These are phyloP conservation scores for Kodamaea sp. DNA, from an alignment of 1,139 yeast genomes.

Conservation along the genomic window DNA sequence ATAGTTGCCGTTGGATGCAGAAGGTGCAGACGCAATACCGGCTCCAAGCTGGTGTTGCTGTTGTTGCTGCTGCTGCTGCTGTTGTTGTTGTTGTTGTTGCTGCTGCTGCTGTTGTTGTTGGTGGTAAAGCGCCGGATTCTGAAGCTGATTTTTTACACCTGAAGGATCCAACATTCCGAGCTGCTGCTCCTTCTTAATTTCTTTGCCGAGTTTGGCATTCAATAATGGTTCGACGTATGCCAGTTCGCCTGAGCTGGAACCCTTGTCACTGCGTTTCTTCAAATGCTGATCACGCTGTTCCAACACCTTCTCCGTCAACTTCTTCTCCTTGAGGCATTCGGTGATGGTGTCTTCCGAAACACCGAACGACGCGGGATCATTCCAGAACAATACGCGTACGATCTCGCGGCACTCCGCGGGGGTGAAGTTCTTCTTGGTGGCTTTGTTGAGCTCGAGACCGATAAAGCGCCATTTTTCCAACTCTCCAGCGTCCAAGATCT, in stretches of 20 bases:
- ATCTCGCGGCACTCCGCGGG: slow-evolving; percentile 58
- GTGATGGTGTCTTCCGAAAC: slow-evolving; percentile 46
- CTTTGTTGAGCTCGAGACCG: slow-evolving; percentile 59
- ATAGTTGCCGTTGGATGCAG: slow-evolving; percentile 7
- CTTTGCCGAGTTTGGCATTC: slow-evolving; percentile 10
- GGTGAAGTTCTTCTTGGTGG: slow-evolving; percentile 56
- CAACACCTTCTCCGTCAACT: slow-evolving; percentile 37
- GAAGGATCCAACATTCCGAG: neutral
- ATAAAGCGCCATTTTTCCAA: slow-evolving; percentile 69
- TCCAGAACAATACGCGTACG: slow-evolving; percentile 53
- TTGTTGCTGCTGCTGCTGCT: slow-evolving; percentile 3
- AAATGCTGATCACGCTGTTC: slow-evolving; percentile 27
- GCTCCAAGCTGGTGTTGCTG: slow-evolving; percentile 1
- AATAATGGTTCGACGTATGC: slow-evolving; percentile 16
- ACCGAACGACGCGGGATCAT: slow-evolving; percentile 60
- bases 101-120: slow-evolving; percentile 6
- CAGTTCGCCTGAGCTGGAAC: slow-evolving; percentile 11
- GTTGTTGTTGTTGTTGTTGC: slow-evolving; percentile 9
- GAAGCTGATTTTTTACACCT: neutral
- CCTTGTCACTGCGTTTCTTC: slow-evolving; percentile 13
- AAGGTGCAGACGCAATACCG: slow-evolving; percentile 3
- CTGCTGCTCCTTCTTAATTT: slow-evolving; percentile 9
- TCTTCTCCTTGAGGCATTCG: slow-evolving; percentile 41
- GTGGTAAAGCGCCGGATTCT: neutral
- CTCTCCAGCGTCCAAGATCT: slow-evolving; percentile 66